phyloP scores from a whole-genome alignment of 495 filamentous ascomycete species.

The Mytilinidion resinicola region DNA sequence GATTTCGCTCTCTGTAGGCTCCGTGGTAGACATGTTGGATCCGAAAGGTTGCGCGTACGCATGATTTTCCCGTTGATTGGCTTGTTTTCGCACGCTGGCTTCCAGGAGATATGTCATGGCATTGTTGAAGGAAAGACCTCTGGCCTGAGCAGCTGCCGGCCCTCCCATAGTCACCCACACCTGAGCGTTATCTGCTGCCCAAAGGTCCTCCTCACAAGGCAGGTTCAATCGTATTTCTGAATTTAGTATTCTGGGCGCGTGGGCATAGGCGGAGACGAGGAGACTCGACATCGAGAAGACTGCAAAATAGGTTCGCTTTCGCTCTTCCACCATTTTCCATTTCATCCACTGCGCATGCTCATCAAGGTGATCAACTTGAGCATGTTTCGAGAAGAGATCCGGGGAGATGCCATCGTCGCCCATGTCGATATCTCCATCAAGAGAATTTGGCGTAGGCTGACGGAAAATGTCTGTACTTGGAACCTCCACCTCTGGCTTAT shows the following conservation, averaged over 20 bases:
- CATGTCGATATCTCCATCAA: slow-evolving; percentile 30
- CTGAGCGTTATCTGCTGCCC: slow-evolving; percentile 72
- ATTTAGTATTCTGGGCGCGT: slow-evolving; percentile 83
- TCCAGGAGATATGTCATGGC: slow-evolving; percentile 76
- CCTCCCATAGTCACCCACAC: slow-evolving; percentile 76
- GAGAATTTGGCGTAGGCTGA: slow-evolving; percentile 5
- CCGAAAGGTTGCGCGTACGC: slow-evolving; percentile 46
- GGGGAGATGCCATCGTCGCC: slow-evolving; percentile 21
- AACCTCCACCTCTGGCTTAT: slow-evolving; percentile 41
- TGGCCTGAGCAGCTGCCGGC: slow-evolving; percentile 55
- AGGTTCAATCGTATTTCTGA: slow-evolving; percentile 89
- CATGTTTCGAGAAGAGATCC: slow-evolving; percentile 8
- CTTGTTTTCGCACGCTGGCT: slow-evolving; percentile 66
- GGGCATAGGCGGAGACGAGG: slow-evolving; percentile 86
- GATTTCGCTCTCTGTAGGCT: slow-evolving; percentile 57
- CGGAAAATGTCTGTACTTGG: background rate
- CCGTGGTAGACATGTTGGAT: slow-evolving; percentile 38
- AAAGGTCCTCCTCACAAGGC: slow-evolving; percentile 91
- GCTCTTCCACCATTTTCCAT: slow-evolving; percentile 85
- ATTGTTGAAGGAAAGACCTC: slow-evolving; percentile 61
- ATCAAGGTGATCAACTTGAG: slow-evolving; percentile 36
- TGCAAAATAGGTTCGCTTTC: slow-evolving; percentile 88
- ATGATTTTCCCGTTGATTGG: slow-evolving; percentile 36
- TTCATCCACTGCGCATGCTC: slow-evolving; percentile 78
- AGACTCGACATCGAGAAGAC: slow-evolving; percentile 89